phyloP scores from a whole-genome alignment of 257 asterid species.

The Nicotiana attenuata region DNA sequence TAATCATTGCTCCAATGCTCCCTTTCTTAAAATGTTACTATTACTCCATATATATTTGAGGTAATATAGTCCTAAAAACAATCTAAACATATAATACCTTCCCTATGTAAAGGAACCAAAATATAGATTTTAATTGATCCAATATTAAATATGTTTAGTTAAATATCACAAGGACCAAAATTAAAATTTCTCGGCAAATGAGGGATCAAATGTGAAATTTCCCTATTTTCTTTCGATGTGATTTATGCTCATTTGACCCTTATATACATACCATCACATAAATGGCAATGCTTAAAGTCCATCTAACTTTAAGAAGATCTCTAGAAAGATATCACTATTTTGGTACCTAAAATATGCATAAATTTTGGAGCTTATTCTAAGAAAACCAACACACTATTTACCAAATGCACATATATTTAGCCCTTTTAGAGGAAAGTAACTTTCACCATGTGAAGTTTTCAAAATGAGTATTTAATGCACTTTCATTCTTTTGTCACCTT shows the following conservation, averaged over 20 bases:
- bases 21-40: too few relatives aligned
- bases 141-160: too few relatives aligned
- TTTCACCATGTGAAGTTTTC: constrained; percentile 27
- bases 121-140: too few relatives aligned
- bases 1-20: too few relatives aligned
- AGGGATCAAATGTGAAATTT: too few relatives aligned
- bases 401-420: not conserved
- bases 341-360: not conserved
- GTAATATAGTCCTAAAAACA: too few relatives aligned
- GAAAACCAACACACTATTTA: constrained; percentile 20
- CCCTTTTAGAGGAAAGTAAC: constrained; percentile 21
- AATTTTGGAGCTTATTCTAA: constrained; percentile 15
- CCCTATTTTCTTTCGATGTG: not conserved
- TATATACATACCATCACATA: constrained; percentile 3
- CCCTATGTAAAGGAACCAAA: too few relatives aligned
- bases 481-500: constrained; percentile 20
- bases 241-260: constrained; percentile 12
- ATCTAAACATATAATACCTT: too few relatives aligned
- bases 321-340: not conserved
- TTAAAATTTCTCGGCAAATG: too few relatives aligned
- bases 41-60: too few relatives aligned
- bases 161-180: too few relatives aligned
- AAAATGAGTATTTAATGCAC: constrained; percentile 24
- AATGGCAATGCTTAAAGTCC: constrained; percentile 20
- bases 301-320: constrained; percentile 12